A percentile compares a stretch with the other conserved stretches of the same genome.
Evolutionary conservation across 306 rosid species (phyloP).

Genomic region (Gleditsia sinensis): DNA sequence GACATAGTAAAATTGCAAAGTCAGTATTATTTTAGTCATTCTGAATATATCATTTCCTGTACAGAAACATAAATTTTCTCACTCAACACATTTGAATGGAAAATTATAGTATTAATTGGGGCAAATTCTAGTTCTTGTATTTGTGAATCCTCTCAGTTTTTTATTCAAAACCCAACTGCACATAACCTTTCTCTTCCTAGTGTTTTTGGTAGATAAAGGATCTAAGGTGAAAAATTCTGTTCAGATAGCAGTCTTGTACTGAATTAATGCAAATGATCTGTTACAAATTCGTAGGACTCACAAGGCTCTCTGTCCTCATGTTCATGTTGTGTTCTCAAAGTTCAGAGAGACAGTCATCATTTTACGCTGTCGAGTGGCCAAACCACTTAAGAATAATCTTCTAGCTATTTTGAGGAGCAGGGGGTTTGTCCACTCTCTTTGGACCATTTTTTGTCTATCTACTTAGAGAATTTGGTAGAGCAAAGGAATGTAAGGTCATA

Average conservation of each 20-base stretch:
- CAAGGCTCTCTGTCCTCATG: background rate
- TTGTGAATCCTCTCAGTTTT: background rate
- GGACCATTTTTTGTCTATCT: background rate
- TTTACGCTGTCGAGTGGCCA: background rate
- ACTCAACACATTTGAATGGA: background rate
- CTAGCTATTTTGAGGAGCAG: background rate
- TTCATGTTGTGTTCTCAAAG: background rate
- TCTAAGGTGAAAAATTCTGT: background rate
- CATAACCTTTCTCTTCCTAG: background rate
- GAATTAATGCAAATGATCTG: background rate
- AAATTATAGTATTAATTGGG: background rate
- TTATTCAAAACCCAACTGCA: background rate
- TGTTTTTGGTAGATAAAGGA: constrained; percentile 1
- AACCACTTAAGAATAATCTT: background rate
- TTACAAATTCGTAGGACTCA: background rate
- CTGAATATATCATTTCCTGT: background rate
- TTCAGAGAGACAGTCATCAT: background rate
- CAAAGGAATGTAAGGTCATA: background rate
- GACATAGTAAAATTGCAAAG: background rate
- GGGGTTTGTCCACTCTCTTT: background rate
- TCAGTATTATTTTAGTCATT: background rate
- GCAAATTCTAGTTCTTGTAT: background rate
- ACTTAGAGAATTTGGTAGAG: background rate
- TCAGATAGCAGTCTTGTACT: background rate
- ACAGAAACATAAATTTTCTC: background rate